These are phyloP conservation scores for Chenopodium suecicum DNA, from an alignment of 148 eudicot genomes.

Conservation along the genomic window DNA sequence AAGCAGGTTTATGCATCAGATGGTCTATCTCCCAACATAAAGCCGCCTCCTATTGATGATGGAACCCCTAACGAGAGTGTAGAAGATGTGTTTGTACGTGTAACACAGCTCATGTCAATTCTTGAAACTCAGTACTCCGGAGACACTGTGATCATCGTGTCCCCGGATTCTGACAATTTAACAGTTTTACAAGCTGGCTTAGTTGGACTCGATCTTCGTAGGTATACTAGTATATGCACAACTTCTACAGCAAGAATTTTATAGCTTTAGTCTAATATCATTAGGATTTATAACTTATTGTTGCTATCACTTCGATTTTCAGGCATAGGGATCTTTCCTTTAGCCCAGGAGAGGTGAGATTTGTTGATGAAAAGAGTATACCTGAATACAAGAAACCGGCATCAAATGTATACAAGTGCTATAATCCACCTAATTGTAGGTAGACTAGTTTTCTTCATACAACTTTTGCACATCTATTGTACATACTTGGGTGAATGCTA, in stretches of 20 bases:
- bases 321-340: slow-evolving; percentile 87
- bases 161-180: slow-evolving; percentile 96
- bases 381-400: slow-evolving; percentile 80
- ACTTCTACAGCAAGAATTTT: too few species aligned
- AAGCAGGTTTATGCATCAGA: slow-evolving; percentile 84
- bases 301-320: slow-evolving; percentile 26
- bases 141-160: slow-evolving; percentile 83
- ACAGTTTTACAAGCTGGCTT: slow-evolving; percentile 86
- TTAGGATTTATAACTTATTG: neutral
- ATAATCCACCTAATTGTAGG: slow-evolving; percentile 87
- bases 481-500: neutral
- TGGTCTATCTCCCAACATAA: slow-evolving; percentile 61
- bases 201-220: slow-evolving; percentile 83
- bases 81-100: slow-evolving; percentile 91
- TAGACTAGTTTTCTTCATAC: slow-evolving; percentile 3
- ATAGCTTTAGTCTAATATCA: too few species aligned
- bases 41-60: slow-evolving; percentile 87
- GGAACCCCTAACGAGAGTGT: slow-evolving; percentile 99
- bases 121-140: slow-evolving; percentile 93
- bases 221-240: slow-evolving; percentile 19
- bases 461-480: neutral
- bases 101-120: slow-evolving; percentile 97
- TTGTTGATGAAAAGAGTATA: slow-evolving; percentile 69
- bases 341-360: slow-evolving; percentile 83
- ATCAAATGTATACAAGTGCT: slow-evolving; percentile 75